These are phyloP conservation scores for Tetragonia tetragonoides DNA, from an alignment of 148 eudicot species.

Conservation along the genomic window DNA sequence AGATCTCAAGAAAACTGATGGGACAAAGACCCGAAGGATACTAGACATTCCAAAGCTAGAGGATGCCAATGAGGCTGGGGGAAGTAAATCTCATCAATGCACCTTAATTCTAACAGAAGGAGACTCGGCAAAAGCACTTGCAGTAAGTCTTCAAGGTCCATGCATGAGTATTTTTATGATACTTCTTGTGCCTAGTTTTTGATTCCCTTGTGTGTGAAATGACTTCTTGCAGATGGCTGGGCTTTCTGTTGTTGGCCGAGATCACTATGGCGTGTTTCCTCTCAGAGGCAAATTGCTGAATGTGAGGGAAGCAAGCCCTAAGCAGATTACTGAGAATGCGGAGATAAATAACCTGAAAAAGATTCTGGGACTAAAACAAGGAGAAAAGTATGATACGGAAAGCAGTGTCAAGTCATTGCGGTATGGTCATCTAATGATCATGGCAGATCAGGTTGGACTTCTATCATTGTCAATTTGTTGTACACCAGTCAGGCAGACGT, in stretches of 20 bases:
- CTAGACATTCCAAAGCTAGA: constrained; percentile 62
- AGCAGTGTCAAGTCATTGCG: constrained; percentile 54
- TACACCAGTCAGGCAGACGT: background rate
- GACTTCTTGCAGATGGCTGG: constrained; percentile 66
- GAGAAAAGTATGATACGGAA: constrained; percentile 54
- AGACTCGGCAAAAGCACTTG: constrained; percentile 95
- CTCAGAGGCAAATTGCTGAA: constrained; percentile 90
- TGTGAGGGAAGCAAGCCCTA: constrained; percentile 94
- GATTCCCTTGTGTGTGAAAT: background rate
- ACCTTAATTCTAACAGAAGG: constrained; percentile 97
- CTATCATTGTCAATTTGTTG: background rate
- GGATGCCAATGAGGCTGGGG: constrained; percentile 85
- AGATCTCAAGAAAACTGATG: constrained; percentile 90
- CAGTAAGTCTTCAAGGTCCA: constrained; percentile 47
- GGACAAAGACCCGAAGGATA: constrained; percentile 56
- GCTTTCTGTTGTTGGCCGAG: constrained; percentile 60
- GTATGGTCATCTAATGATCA: constrained; percentile 96
- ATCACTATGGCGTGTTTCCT: constrained; percentile 83
- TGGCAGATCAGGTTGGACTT: constrained; percentile 89
- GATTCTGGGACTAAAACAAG: constrained; percentile 88
- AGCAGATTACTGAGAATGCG: constrained; percentile 70
- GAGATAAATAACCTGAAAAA: constrained; percentile 75
- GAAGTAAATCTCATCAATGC: constrained; percentile 60
- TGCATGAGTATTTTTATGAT: background rate
- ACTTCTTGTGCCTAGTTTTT: background rate